A percentile compares a stretch with the other conserved stretches of the same genome.
Evolutionary conservation across 192 early-diverging fungal species (phyloP).

Genomic region (Coemansia sp.): DNA sequence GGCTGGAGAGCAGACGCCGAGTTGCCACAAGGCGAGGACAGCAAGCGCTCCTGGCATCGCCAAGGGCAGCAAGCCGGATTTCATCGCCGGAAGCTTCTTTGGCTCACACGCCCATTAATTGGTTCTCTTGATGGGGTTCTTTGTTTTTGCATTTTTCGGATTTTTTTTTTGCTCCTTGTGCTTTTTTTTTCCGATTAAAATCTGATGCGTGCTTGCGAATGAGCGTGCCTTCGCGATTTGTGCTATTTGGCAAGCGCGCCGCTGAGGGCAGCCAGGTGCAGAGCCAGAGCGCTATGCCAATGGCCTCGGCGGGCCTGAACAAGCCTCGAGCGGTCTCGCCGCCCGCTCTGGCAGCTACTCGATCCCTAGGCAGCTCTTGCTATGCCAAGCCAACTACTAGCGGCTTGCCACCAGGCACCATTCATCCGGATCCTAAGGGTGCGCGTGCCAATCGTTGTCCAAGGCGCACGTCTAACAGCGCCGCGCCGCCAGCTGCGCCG

Average conservation of each 20-base stretch:
- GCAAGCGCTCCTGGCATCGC: too few species aligned
- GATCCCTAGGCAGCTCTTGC: neutral
- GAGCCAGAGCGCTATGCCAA: neutral
- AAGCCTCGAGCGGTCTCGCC: neutral
- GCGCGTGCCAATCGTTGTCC: too few species aligned
- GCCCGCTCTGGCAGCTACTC: neutral
- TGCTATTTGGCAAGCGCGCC: neutral
- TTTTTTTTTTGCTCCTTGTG: slow-evolving; percentile 1
- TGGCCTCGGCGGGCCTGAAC: neutral
- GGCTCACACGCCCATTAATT: too few species aligned
- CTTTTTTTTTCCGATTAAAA: neutral
- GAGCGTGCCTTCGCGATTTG: slow-evolving; percentile 1
- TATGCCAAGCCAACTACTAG: neutral
- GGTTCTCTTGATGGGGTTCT: too few species aligned
- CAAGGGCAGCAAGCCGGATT: too few species aligned
- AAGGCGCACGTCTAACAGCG: too few species aligned
- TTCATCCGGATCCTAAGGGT: neutral
- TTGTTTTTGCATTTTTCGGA: too few species aligned
- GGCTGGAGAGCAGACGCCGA: too few species aligned
- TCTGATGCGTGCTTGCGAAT: neutral
- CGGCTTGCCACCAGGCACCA: neutral
- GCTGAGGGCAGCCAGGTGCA: neutral
- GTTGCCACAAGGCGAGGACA: too few species aligned
- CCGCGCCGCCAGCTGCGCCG: too few species aligned
- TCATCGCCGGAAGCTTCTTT: too few species aligned